Conservation (phyloP, 495 filamentous ascomycete genomes). For the Hypomontagnella monticulosa region DNA sequence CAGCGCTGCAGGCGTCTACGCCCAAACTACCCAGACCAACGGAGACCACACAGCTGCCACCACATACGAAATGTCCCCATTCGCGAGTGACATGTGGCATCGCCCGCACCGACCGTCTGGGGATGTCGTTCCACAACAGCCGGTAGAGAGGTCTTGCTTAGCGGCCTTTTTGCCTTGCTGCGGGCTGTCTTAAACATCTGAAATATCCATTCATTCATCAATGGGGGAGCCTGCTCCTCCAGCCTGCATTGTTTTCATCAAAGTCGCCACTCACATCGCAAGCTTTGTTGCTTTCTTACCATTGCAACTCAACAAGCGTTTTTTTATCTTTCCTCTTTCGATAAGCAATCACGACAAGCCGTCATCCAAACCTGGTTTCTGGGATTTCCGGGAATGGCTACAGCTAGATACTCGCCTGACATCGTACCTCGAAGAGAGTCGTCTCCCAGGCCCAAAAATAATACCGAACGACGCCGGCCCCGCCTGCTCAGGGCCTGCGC, state of each 20-base stretch:
- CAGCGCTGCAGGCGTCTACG: constrained; percentile 37
- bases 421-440: constrained; percentile 34
- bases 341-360: constrained; percentile 16
- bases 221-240: constrained; percentile 31
- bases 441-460: constrained; percentile 35
- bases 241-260: constrained; percentile 30
- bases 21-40: constrained; percentile 38
- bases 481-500: constrained; percentile 60
- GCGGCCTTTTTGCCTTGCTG: constrained; percentile 39
- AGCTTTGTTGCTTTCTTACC: constrained; percentile 17
- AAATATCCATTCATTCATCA: constrained; percentile 39
- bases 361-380: constrained; percentile 13
- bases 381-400: constrained; percentile 30
- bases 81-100: constrained; percentile 45
- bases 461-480: constrained; percentile 51
- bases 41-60: constrained; percentile 43
- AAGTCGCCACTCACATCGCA: constrained; percentile 25
- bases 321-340: constrained; percentile 6
- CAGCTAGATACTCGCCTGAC: constrained; percentile 39
- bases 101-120: constrained; percentile 43
- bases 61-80: constrained; percentile 44
- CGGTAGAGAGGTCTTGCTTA: constrained; percentile 35
- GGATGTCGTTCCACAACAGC: constrained; percentile 47
- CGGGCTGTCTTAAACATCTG: constrained; percentile 40
- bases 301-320: background rate